Evolutionary conservation across 2,329 filamentous ascomycete species (phyloP), one percentile per base, ranked within the genome.

Genomic region (Bipolaris sorokiniana): DNA sequence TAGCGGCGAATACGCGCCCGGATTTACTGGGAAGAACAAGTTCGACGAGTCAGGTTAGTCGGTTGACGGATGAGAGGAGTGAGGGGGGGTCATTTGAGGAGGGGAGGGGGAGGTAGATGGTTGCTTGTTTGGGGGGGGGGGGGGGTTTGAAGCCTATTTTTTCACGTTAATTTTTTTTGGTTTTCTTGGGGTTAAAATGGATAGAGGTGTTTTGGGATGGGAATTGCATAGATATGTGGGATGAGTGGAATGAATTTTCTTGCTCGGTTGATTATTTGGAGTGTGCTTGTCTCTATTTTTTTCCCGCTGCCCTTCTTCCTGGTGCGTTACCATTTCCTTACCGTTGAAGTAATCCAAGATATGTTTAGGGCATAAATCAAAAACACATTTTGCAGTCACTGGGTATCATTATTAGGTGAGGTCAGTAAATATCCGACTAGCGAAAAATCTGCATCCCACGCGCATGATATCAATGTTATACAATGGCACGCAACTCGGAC

Each of bases 21-120:
- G 60, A 67, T 9, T 45, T 76, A 3, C 69, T 72, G 18, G 76
- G 76, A 38, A 76, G 76, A 26, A 64, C 73, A 5, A 87, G 82
- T 15, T 71, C 77, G 7, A 77, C 81, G 2, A 89, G 86, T 65
- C 78, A 78, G 41, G 72, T 89, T 42, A 90, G 84, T 69, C 87
- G 83, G 60, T 84, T 86, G 63, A 78, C 62, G 7, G 62, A 62
- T 50, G 66, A 70, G 38, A 49, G 66, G 56, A 65, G 60, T 48
- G 63, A 65, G 33, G 23, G 51, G 38, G 40, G 7, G 7, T 20
- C 7, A 26, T 31, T 18, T 18, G 15, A 31, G n/a, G 16, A 13
- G 7, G 3, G n/a, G 26, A 28, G 23, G 11, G 23, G 7, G 18
- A 20, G 16, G 20, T 41, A 41, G 38, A 13, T 7, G 11, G n/a